Base-by-base conservation (phyloP, 192 early-diverging fungal species). In the Rhizoclosmatium globosum region DNA sequence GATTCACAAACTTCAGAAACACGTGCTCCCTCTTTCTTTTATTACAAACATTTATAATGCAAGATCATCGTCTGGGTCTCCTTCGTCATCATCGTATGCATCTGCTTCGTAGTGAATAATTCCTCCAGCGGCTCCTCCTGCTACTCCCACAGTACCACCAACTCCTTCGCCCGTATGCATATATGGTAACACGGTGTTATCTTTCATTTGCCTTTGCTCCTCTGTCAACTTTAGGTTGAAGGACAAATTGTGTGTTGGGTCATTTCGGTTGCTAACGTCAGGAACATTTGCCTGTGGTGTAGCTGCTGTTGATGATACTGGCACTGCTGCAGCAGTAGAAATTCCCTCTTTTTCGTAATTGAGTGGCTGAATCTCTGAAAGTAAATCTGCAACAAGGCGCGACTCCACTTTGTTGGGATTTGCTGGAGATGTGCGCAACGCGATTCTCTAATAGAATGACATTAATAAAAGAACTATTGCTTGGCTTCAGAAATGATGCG, bases 201-300 rank as follows among this genome's bases (percentile, higher is more conserved):
- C 90, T 77, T 91, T 91, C 64, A 92, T 91, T 59, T 85, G 83
- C 31, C 92, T 85, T 76, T 98, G 95, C 76, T 93, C 89, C 19
- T 96, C 95, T 1, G 95, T 98, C 44, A 96, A 85, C 0, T 80
- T 83, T 59, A 98, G 78, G 67, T 95, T 96, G 83, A 98, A 98
- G 31, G 93, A 92, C 44, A 97, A 83, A 59, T 94, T 92, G 43
- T 90, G 90, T n/a, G 92, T 84, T 4, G 93, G 94, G 77, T 95
- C 93, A 11, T 58, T 38, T 1, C 50, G 48, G 2, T 3, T 17
- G 11, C 50, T 41, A 38, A 31, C 70, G 13, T 9, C 68, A 46
- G 68, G 9, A 23, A 46, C 39, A 46, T n/a, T n/a, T n/a, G 41
- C 1, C 2, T n/a, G 45, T 17, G 68, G n/a, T 21, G 68, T 69